phyloP scores from a whole-genome alignment of 345 rosid species.

The Carallia pectinifolia region DNA sequence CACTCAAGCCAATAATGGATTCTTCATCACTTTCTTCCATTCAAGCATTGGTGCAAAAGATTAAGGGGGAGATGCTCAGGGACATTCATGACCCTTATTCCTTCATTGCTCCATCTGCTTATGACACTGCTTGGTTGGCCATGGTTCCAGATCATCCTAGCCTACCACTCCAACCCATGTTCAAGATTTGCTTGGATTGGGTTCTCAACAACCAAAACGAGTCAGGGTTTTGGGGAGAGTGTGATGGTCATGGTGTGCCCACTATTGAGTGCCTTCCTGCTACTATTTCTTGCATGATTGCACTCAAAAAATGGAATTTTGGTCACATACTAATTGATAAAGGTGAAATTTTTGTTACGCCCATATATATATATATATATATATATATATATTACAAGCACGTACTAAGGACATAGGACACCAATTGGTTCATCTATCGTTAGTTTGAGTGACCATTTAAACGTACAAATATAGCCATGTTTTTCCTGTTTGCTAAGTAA shows the following conservation, averaged over 20 bases:
- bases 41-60: conserved; percentile 28
- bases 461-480: too few species aligned
- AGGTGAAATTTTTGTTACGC: conserved; percentile 30
- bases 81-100: conserved; percentile 22
- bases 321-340: conserved; percentile 20
- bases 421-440: too few species aligned
- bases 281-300: conserved; percentile 52
- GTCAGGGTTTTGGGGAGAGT: conserved; percentile 58
- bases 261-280: conserved; percentile 41
- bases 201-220: conserved; percentile 43
- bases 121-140: conserved; percentile 63
- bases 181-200: conserved; percentile 55
- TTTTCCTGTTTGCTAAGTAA: too few species aligned
- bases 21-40: not conserved
- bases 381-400: too few species aligned
- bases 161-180: conserved; percentile 41
- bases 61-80: conserved; percentile 27
- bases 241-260: conserved; percentile 24
- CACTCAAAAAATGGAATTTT: conserved; percentile 48
- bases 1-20: not conserved
- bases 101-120: conserved; percentile 47
- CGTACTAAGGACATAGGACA: too few species aligned
- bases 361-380: too few species aligned
- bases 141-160: conserved; percentile 36
- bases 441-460: too few species aligned